These are phyloP conservation scores for Firmiana major DNA, from an alignment of 345 rosid genomes.

Conservation along the genomic window DNA sequence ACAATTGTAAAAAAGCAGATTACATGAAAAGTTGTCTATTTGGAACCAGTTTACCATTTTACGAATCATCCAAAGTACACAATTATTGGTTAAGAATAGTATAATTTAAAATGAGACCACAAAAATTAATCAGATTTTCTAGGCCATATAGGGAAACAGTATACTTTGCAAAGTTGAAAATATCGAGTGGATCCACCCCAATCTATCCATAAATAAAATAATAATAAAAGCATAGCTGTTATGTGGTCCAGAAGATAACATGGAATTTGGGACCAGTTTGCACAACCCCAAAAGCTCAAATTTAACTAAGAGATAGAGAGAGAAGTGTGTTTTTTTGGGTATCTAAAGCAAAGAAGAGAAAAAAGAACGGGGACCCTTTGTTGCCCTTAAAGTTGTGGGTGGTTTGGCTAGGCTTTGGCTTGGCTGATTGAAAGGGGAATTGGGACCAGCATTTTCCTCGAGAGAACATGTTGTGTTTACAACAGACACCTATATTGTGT, in stretches of 20 bases:
- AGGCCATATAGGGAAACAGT: not conserved
- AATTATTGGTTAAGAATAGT: not conserved
- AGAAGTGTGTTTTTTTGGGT: not conserved
- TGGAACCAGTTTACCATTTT: not conserved
- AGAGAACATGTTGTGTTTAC: conserved; percentile 7
- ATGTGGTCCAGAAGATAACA: conserved; percentile 7
- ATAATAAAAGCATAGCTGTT: not conserved
- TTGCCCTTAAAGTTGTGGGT: not conserved
- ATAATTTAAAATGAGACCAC: not conserved
- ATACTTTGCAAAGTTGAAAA: not conserved
- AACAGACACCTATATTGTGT: conserved; percentile 4
- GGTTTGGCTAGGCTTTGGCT: not conserved
- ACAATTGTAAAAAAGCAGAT: not conserved
- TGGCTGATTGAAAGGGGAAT: too few relatives aligned
- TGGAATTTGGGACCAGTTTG: conserved; percentile 19
- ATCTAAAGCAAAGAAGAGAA: not conserved
- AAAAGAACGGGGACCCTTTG: not conserved
- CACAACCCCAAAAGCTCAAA: not conserved
- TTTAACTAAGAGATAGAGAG: not conserved
- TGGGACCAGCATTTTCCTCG: conserved; percentile 4
- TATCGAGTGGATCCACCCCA: not conserved
- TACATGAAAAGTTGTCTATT: not conserved
- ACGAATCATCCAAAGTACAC: not conserved
- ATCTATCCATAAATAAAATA: not conserved
- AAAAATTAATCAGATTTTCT: not conserved